Conservation (phyloP, 2,329 filamentous ascomycete species). For the Claviceps spartinae region DNA sequence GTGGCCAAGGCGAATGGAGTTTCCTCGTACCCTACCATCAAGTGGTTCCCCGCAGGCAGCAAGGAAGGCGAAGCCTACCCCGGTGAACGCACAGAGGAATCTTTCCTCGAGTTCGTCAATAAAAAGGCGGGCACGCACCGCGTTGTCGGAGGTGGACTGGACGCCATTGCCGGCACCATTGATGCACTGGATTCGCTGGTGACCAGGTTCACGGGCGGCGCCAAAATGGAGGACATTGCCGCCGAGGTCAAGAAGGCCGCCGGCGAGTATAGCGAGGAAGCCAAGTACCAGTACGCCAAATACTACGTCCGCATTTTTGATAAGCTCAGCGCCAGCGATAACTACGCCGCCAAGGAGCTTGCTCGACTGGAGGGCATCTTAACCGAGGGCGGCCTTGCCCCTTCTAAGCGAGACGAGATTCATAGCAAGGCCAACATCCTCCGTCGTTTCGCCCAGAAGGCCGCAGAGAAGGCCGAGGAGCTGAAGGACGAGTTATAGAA, state of each 20-base stretch:
- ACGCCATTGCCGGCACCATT: conserved; percentile 69
- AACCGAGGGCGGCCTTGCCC: conserved; percentile 72
- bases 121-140: conserved; percentile 80
- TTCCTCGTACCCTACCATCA: conserved; percentile 87
- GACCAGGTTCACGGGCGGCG: conserved; percentile 54
- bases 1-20: conserved; percentile 65
- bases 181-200: conserved; percentile 65
- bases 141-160: conserved; percentile 63
- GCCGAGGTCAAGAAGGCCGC: conserved; percentile 61
- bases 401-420: conserved; percentile 79
- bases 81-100: conserved; percentile 62
- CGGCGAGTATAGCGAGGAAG: conserved; percentile 46
- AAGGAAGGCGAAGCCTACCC: conserved; percentile 58
- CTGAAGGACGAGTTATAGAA: conserved; percentile 38
- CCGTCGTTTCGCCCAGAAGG: conserved; percentile 55
- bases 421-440: conserved; percentile 80
- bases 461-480: conserved; percentile 32
- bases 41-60: conserved; percentile 85
- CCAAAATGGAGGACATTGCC: conserved; percentile 47
- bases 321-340: conserved; percentile 67
- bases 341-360: conserved; percentile 75
- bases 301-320: conserved; percentile 90
- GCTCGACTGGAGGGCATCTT: conserved; percentile 66
- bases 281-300: conserved; percentile 64
- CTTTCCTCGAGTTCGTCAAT: conserved; percentile 73